Percentiles rank a stretch among this genome's conserved stretches.
These are phyloP conservation scores for Stagonosporopsis chrysanthemi DNA, from an alignment of 2,329 filamentous ascomycete species.

Conservation along the genomic window DNA sequence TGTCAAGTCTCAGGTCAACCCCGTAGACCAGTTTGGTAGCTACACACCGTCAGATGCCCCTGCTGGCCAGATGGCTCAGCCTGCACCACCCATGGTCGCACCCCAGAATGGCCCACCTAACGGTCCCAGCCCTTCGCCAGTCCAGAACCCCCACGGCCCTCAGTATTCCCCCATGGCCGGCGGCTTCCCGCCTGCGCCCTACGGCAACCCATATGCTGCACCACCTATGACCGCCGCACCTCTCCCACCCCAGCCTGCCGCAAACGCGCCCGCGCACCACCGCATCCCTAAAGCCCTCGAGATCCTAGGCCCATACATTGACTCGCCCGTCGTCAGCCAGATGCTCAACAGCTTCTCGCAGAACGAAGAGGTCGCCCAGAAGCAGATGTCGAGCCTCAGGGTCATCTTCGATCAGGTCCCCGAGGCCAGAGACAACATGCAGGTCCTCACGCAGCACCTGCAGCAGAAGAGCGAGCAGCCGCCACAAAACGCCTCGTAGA, in stretches of 20 bases:
- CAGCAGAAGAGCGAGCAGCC: constrained; percentile 16
- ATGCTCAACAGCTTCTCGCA: constrained; percentile 45
- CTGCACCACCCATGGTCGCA: constrained; percentile 26
- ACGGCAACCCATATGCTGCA: constrained; percentile 31
- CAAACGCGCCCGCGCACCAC: constrained; percentile 32
- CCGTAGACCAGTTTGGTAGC: constrained; percentile 37
- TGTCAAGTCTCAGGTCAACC: constrained; percentile 39
- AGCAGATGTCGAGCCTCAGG: constrained; percentile 77
- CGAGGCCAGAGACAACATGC: constrained; percentile 66
- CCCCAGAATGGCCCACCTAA: constrained; percentile 25
- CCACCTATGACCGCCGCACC: constrained; percentile 18
- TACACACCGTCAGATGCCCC: constrained; percentile 28
- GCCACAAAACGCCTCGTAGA: constrained; percentile 8
- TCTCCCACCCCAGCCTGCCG: constrained; percentile 9
- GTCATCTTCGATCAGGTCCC: constrained; percentile 72
- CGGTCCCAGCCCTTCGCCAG: constrained; percentile 35
- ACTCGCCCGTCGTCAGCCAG: constrained; percentile 51
- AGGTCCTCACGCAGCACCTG: constrained; percentile 35
- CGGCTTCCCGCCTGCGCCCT: constrained; percentile 34
- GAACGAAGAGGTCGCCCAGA: constrained; percentile 45
- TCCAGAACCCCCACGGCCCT: constrained; percentile 41
- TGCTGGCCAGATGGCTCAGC: constrained; percentile 24
- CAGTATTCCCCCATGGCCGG: constrained; percentile 44
- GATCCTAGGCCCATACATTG: constrained; percentile 54
- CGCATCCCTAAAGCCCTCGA: constrained; percentile 49